A percentile compares a stretch with the other conserved stretches of the same genome.
Evolutionary conservation across 1,139 yeast genomes (phyloP).

Genomic region (Hansenula sp.): DNA sequence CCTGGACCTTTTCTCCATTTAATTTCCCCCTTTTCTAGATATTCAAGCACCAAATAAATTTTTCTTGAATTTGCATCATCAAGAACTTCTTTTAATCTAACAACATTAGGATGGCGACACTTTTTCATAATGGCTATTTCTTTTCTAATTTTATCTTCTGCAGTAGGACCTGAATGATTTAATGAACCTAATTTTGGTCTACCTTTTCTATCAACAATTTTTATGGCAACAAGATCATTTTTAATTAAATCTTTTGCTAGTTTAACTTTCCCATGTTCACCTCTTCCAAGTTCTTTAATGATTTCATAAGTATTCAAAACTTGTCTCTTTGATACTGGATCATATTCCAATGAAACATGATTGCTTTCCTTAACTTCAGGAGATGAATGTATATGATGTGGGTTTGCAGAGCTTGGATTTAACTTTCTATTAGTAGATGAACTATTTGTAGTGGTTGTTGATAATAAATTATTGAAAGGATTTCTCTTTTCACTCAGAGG

Average conservation of each 20-base stretch:
- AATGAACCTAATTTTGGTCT: conserved; percentile 51
- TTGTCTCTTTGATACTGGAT: conserved; percentile 81
- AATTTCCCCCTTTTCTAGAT: conserved; percentile 88
- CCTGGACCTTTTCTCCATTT: conserved; percentile 65
- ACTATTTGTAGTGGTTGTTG: not conserved
- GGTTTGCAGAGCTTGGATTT: conserved; percentile 16
- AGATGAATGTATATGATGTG: conserved; percentile 22
- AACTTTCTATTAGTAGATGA: conserved; percentile 12
- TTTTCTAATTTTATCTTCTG: conserved; percentile 60
- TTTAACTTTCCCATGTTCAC: conserved; percentile 97
- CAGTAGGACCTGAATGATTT: conserved; percentile 25
- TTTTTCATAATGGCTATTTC: conserved; percentile 97
- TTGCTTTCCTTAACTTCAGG: conserved; percentile 76
- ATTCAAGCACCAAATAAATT: conserved; percentile 87
- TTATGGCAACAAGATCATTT: conserved; percentile 81
- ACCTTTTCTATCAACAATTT: conserved; percentile 79
- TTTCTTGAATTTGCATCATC: conserved; percentile 84
- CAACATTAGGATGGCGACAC: conserved; percentile 89
- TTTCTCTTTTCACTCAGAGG: conserved; percentile 1
- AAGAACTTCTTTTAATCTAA: conserved; percentile 78
- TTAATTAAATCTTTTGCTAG: conserved; percentile 73
- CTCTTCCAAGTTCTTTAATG: conserved; percentile 81
- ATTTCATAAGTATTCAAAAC: conserved; percentile 90
- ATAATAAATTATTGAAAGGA: not conserved
- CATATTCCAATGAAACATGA: conserved; percentile 77